Conservation (phyloP, 345 rosid genomes). For the Aegle marmelos region DNA sequence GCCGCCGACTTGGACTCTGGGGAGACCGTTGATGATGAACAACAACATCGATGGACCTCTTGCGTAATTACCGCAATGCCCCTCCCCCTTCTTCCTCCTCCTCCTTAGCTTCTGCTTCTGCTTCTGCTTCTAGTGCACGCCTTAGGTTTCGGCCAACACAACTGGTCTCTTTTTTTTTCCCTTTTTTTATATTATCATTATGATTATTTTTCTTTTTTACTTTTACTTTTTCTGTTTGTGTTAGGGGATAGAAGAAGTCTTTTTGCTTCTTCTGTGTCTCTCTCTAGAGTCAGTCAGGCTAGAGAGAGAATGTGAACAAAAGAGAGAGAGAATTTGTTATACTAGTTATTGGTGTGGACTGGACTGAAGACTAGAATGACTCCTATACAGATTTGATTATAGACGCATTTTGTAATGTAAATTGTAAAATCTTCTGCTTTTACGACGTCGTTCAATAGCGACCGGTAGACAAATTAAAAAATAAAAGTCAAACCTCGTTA, state of each 20-base stretch:
- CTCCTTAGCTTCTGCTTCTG: neutral
- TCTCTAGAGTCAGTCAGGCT: neutral
- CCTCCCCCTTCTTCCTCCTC: neutral
- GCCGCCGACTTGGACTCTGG: conserved; percentile 35
- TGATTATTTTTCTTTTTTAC: neutral
- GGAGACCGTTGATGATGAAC: conserved; percentile 1
- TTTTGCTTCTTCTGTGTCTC: neutral
- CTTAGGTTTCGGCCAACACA: neutral
- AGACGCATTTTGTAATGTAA: neutral
- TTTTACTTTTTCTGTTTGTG: neutral
- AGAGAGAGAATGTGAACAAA: neutral
- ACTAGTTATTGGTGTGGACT: neutral
- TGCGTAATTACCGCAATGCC: conserved; percentile 8
- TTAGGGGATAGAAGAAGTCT: neutral
- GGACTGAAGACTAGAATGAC: neutral
- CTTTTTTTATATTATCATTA: neutral
- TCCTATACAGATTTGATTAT: no score
- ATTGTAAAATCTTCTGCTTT: neutral
- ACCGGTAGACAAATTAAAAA: neutral
- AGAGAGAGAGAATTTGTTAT: neutral
- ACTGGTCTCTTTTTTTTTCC: neutral
- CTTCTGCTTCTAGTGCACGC: neutral
- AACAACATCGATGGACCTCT: neutral
- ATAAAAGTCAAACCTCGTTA: neutral
- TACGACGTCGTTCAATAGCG: neutral